Percentiles rank a stretch among this genome's conserved stretches.
phyloP scores from a whole-genome alignment of 179 eudicot genomes.

The Beta lomatogona region DNA sequence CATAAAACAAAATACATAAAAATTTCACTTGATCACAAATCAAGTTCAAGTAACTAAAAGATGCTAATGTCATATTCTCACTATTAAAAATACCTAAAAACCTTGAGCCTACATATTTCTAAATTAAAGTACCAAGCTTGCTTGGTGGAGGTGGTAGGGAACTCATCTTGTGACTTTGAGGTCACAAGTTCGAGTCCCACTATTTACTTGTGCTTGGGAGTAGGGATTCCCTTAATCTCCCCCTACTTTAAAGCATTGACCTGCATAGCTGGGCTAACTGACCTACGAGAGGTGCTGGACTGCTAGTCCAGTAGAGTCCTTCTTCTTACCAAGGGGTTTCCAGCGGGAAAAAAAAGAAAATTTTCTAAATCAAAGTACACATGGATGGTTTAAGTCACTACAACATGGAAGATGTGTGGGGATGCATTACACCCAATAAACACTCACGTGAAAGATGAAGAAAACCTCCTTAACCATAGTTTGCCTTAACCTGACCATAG shows the following conservation, averaged over 20 bases:
- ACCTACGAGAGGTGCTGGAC: too few relatives aligned
- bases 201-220: too few relatives aligned
- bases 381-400: constrained; percentile 4
- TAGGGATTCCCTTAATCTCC: too few relatives aligned
- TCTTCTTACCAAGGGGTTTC: too few relatives aligned
- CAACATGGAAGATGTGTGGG: neutral
- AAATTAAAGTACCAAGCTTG: neutral
- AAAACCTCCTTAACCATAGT: neutral
- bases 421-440: constrained; percentile 11
- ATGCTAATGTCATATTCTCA: neutral
- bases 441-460: constrained; percentile 2
- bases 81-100: neutral
- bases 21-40: neutral
- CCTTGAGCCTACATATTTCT: neutral
- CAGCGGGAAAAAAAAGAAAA: too few relatives aligned
- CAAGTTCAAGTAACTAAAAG: neutral
- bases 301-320: too few relatives aligned
- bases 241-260: too few relatives aligned
- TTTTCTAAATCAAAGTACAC: neutral
- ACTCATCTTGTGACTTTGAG: too few relatives aligned
- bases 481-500: neutral
- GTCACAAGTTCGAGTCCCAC: too few relatives aligned
- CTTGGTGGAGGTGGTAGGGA: too few relatives aligned
- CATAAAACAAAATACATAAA: neutral
- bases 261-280: too few relatives aligned